Evolutionary conservation across 129 eudicot species (phyloP).

Genomic region (Smallanthus sonchifolius): DNA sequence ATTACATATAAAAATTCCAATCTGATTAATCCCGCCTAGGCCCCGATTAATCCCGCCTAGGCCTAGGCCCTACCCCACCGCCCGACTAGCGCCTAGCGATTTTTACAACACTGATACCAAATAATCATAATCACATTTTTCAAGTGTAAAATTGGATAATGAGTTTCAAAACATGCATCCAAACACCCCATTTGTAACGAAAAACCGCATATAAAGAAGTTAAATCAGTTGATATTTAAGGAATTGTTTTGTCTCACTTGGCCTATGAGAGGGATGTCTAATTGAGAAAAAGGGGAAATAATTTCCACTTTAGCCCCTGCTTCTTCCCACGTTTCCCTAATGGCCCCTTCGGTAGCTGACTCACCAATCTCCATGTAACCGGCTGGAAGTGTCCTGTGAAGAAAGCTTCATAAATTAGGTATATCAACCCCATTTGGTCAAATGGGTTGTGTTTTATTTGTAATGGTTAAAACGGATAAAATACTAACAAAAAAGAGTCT

Average conservation of each 20-base stretch:
- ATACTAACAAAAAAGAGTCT: background rate
- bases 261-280: conserved; percentile 98
- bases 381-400: conserved; percentile 91
- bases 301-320: conserved; percentile 92
- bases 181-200: background rate
- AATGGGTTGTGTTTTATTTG: background rate
- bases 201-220: background rate
- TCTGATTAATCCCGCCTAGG: too few relatives aligned
- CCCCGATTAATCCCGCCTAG: too few relatives aligned
- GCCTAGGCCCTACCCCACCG: too few relatives aligned
- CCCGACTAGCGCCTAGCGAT: too few relatives aligned
- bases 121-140: too few relatives aligned
- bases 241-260: conserved; percentile 49
- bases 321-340: conserved; percentile 92
- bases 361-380: conserved; percentile 97
- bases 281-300: conserved; percentile 76
- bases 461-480: background rate
- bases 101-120: too few relatives aligned
- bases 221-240: background rate
- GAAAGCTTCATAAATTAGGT: conserved; percentile 2
- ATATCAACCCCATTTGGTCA: background rate
- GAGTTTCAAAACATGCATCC: too few relatives aligned
- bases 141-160: too few relatives aligned
- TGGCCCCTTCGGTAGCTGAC: conserved; percentile 91
- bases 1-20: too few relatives aligned